phyloP scores from a whole-genome alignment of 2,329 filamentous ascomycete species.

The Fusarium continuum region DNA sequence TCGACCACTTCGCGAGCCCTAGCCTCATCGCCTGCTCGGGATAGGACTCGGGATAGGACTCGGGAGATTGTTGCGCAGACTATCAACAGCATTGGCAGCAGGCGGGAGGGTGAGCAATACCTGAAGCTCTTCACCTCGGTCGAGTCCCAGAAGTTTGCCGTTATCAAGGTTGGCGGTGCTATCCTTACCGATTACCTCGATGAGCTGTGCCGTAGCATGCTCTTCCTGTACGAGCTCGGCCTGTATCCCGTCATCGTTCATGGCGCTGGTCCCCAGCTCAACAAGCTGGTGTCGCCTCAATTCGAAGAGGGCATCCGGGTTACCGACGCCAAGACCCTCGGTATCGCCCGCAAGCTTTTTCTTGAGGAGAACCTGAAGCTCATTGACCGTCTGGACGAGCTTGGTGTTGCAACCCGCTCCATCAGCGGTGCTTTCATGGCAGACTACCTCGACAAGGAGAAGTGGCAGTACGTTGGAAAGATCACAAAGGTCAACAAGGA shows the following conservation, averaged over 20 bases:
- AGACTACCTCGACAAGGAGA: slow-evolving; percentile 95
- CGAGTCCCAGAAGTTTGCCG: slow-evolving; percentile 95
- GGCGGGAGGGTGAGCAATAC: slow-evolving; percentile 96
- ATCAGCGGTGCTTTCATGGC: slow-evolving; percentile 93
- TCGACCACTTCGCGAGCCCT: slow-evolving; percentile 36
- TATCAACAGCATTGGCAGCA: slow-evolving; percentile 94
- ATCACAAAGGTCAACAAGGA: slow-evolving; percentile 91
- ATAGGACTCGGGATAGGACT: slow-evolving; percentile 45
- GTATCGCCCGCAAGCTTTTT: slow-evolving; percentile 90
- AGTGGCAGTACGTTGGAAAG: slow-evolving; percentile 95
- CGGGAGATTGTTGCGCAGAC: slow-evolving; percentile 60
- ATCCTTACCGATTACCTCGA: slow-evolving; percentile 95
- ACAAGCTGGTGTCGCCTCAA: slow-evolving; percentile 86
- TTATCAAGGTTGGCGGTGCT: slow-evolving; percentile 97
- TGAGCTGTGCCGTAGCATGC: slow-evolving; percentile 86
- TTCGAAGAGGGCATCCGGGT: slow-evolving; percentile 97
- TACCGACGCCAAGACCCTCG: slow-evolving; percentile 93
- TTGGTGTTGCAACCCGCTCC: slow-evolving; percentile 88
- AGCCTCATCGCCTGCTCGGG: slow-evolving; percentile 33
- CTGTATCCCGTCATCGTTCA: slow-evolving; percentile 96
- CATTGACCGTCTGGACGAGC: slow-evolving; percentile 86
- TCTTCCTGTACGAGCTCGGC: slow-evolving; percentile 93
- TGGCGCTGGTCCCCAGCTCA: slow-evolving; percentile 93
- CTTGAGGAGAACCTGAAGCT: slow-evolving; percentile 84
- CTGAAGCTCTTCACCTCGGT: slow-evolving; percentile 97